phyloP scores from a whole-genome alignment of 2,329 filamentous ascomycete species.

The Colletotrichum sidae region DNA sequence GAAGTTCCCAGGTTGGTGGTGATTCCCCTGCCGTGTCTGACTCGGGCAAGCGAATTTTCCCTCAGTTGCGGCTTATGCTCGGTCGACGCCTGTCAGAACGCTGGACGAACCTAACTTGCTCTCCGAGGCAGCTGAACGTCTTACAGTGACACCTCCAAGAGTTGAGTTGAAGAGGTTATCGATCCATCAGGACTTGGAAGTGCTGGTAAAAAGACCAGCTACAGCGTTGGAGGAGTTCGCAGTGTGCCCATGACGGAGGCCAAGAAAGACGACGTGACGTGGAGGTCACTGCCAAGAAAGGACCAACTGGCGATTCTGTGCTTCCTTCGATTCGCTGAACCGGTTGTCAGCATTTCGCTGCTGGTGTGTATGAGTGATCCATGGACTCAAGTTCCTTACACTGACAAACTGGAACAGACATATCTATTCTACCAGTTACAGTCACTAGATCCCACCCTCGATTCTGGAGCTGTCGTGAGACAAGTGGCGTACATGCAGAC shows the following conservation, averaged over 20 bases:
- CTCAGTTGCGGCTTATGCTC: too few species aligned
- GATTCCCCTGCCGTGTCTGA: background rate
- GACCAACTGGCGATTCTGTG: constrained; percentile 25
- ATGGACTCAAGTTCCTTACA: fast-evolving
- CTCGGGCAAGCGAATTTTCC: too few species aligned
- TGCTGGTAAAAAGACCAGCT: background rate
- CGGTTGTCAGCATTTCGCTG: constrained; percentile 24
- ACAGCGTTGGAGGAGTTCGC: background rate
- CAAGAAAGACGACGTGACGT: constrained; percentile 21
- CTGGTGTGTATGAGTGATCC: background rate
- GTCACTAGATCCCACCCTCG: constrained; percentile 15
- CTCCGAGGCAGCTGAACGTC: too few species aligned
- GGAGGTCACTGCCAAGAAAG: constrained; percentile 24
- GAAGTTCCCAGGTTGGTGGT: background rate
- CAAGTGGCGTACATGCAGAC: constrained; percentile 21
- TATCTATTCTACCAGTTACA: constrained; percentile 28
- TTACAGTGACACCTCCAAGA: too few species aligned
- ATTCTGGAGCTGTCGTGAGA: constrained; percentile 8
- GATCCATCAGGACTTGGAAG: background rate
- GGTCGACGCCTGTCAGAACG: too few species aligned
- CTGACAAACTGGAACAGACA: constrained; percentile 1
- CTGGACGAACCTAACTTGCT: too few species aligned
- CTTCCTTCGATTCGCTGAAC: constrained; percentile 29
- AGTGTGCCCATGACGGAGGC: background rate
- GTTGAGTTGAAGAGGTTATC: background rate